Evolutionary conservation across 177 flowering plant species (phyloP).

Genomic region (Vitis hybrid): DNA sequence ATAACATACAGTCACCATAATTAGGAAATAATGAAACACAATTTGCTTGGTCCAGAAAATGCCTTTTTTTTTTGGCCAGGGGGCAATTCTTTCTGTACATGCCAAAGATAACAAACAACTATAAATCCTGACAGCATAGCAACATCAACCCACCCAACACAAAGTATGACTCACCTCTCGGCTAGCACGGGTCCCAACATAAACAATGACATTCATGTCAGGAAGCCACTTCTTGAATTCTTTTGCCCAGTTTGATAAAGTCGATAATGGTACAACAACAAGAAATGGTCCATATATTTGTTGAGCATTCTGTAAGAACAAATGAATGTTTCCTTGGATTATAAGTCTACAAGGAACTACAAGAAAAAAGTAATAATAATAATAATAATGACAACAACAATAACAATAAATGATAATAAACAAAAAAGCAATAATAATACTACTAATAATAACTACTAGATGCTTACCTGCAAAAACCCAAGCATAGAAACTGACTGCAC

Average conservation of each 20-base stretch:
- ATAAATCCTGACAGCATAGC: too few relatives aligned
- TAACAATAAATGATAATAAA: not conserved
- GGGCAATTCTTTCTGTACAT: too few relatives aligned
- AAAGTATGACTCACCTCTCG: slow-evolving; percentile 65
- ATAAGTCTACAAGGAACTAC: not conserved
- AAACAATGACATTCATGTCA: slow-evolving; percentile 84
- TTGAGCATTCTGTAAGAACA: slow-evolving; percentile 72
- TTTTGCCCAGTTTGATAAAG: slow-evolving; percentile 98
- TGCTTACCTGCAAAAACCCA: slow-evolving; percentile 85
- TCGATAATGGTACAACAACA: slow-evolving; percentile 96
- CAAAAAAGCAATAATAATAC: not conserved
- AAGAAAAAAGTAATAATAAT: not conserved
- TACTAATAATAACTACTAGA: not conserved
- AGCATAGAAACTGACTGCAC: slow-evolving; percentile 99
- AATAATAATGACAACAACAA: not conserved
- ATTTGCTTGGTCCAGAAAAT: too few relatives aligned
- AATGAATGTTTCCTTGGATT: not conserved
- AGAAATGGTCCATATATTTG: slow-evolving; percentile 98
- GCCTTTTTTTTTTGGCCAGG: too few relatives aligned
- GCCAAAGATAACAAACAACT: too few relatives aligned
- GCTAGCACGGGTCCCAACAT: slow-evolving; percentile 97
- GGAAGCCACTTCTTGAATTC: slow-evolving; percentile 98
- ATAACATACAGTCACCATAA: too few relatives aligned
- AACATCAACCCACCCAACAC: not conserved
- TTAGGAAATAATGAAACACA: too few relatives aligned